A percentile compares a stretch with the other conserved stretches of the same genome.
Evolutionary conservation across 345 rosid genomes (phyloP).

Genomic region (Conringia planisiliqua): DNA sequence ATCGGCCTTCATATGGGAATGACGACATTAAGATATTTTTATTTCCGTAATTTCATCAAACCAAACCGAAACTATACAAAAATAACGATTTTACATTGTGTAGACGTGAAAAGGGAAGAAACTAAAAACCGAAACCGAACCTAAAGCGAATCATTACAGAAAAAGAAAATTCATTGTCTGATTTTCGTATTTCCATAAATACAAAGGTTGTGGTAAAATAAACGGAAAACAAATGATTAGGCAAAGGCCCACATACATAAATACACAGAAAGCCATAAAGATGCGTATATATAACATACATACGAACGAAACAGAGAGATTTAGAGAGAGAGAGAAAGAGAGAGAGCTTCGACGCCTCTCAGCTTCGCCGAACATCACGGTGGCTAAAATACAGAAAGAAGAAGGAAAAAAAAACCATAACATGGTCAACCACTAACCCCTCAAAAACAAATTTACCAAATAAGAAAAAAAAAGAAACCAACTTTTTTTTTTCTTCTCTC

Average conservation of each 20-base stretch:
- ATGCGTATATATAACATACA: background rate
- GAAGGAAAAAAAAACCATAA: background rate
- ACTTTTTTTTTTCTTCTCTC: background rate
- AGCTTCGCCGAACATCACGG: constrained; percentile 33
- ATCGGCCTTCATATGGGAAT: too few species aligned
- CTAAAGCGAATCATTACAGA: background rate
- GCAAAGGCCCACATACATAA: constrained; percentile 7
- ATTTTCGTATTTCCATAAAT: background rate
- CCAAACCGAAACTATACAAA: too few species aligned
- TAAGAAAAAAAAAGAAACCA: background rate
- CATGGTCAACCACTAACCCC: constrained; percentile 32
- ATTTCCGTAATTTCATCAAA: too few species aligned
- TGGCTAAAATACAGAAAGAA: constrained; percentile 1
- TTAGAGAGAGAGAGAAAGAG: background rate
- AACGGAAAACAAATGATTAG: constrained; percentile 10
- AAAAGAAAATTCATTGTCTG: background rate
- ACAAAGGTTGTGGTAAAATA: background rate
- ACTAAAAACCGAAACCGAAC: too few species aligned
- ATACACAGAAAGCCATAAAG: background rate
- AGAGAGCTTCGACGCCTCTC: constrained; percentile 29
- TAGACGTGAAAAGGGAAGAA: too few species aligned
- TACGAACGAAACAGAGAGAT: constrained; percentile 1
- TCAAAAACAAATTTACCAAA: background rate
- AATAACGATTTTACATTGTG: too few species aligned
- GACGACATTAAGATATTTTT: too few species aligned